Base-by-base conservation (phyloP, 495 filamentous ascomycete species). In the Astrothelium macrocarpum region DNA sequence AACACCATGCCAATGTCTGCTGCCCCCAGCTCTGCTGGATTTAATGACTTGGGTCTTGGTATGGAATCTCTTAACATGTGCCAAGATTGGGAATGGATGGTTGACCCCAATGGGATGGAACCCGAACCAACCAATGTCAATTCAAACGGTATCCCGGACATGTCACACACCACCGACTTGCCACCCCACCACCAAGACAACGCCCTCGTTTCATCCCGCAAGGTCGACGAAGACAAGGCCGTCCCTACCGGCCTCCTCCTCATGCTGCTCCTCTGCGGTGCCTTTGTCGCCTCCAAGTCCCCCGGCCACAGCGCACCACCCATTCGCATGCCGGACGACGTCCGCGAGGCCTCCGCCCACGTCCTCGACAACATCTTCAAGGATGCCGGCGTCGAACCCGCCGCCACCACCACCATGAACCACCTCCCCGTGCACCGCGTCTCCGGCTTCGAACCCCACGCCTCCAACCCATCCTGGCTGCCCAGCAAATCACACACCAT, bases 251-350 rank as follows among this genome's bases (percentile, higher is more conserved):
- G 74, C 42, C 68, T 77, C n/a, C 66, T 77, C 23, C 73, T 72
- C 62, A 84, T 85, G 91, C 90, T 96, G 68, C 90, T 98, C 65
- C 89, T 98, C 63, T 92, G 95, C 71, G 94, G 94, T 69, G 94
- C 94, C 59, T 97, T 95, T 74, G 91, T 97, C 65, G 91, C 93
- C 61, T 96, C 92, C 53, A 95, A 93, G 78, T 82, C 81, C 60
- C 77, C 82, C 2, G 76, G 84, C 73, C 67, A 86, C 69, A 67
- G 84, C 53, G 77, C 76, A 31, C 78, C 76, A 67, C 85, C 97
- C 69, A 93, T 92, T 32, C 87, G 87, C 66, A 85, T 98, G 67
- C 90, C 94, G 23, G 90, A 96, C 63, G 93, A 97, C 68, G 88
- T 97, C 62, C 90, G 91, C 63, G 89, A 88, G 64, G 95, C 95